These are phyloP conservation scores for Cystofilobasidium macerans DNA, from an alignment of 768 basidiomycete species.

Conservation along the genomic window DNA sequence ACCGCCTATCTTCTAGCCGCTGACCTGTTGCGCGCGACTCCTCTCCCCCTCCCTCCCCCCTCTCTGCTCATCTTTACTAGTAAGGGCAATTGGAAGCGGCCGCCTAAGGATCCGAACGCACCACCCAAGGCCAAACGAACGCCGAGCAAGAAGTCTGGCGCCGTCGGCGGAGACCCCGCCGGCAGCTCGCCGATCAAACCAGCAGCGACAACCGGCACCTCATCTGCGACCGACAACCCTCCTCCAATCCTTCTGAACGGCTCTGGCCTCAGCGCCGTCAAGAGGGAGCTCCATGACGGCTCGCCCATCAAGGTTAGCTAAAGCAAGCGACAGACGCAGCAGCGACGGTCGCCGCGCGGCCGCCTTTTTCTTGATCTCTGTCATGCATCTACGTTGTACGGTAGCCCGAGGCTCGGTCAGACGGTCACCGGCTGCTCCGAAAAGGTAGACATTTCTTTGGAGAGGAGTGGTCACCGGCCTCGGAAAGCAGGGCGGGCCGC, in stretches of 20 bases:
- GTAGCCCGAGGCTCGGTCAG: too few relatives aligned
- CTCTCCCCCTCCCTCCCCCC: too few relatives aligned
- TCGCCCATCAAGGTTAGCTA: neutral
- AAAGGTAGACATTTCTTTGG: too few relatives aligned
- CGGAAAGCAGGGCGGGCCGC: too few relatives aligned
- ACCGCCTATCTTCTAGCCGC: neutral
- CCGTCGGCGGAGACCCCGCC: too few relatives aligned
- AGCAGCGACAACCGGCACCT: neutral
- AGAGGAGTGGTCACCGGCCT: too few relatives aligned
- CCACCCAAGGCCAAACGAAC: neutral
- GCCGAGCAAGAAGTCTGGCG: neutral
- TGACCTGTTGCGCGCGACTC: too few relatives aligned
- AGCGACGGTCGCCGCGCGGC: neutral
- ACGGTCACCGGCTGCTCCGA: too few relatives aligned
- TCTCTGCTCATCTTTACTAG: neutral
- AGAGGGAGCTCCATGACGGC: neutral
- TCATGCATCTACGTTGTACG: too few relatives aligned
- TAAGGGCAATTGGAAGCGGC: constrained; percentile 9
- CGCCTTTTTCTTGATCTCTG: too few relatives aligned
- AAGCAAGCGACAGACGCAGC: neutral
- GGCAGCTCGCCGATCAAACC: neutral
- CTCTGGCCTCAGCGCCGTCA: neutral
- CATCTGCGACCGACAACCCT: neutral
- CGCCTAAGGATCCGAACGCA: constrained; percentile 8
- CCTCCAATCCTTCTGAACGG: neutral